Evolutionary conservation across 345 rosid genomes (phyloP).

Genomic region (Aquilaria sinensis): DNA sequence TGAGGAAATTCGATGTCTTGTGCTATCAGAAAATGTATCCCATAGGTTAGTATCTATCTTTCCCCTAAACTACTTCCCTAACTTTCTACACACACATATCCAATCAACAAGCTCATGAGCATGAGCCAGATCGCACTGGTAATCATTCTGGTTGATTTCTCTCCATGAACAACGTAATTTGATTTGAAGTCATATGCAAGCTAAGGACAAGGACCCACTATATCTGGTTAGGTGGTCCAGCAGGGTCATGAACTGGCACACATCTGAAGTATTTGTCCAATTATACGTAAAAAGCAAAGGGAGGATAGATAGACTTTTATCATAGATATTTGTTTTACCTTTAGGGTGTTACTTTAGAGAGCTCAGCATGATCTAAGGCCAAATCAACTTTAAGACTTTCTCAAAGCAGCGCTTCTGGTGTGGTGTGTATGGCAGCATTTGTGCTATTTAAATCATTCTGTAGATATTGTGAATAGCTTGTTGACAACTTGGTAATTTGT

Average conservation of each 20-base stretch:
- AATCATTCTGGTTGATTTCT: constrained; percentile 10
- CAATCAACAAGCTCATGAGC: not conserved
- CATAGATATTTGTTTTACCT: not conserved
- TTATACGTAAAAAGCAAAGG: constrained; percentile 6
- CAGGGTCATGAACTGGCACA: too few relatives aligned
- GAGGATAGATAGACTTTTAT: not conserved
- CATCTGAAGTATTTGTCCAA: too few relatives aligned
- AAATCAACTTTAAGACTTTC: too few relatives aligned
- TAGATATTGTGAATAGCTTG: not conserved
- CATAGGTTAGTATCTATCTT: constrained; percentile 42
- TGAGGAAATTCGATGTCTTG: constrained; percentile 78
- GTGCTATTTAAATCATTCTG: constrained; percentile 3
- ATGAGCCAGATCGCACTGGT: not conserved
- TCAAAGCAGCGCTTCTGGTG: too few relatives aligned
- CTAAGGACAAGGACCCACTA: constrained; percentile 21
- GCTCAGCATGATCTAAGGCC: too few relatives aligned
- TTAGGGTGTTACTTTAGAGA: not conserved
- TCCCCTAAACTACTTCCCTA: not conserved
- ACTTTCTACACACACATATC: too few relatives aligned
- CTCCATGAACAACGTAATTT: too few relatives aligned
- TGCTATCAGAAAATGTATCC: constrained; percentile 83
- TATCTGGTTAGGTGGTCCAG: constrained; percentile 19
- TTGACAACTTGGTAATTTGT: too few relatives aligned
- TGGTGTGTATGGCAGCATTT: too few relatives aligned
- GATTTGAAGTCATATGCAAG: constrained; percentile 9